Conservation (phyloP, 805 yeast species). For the Ogataea salicorniae region DNA sequence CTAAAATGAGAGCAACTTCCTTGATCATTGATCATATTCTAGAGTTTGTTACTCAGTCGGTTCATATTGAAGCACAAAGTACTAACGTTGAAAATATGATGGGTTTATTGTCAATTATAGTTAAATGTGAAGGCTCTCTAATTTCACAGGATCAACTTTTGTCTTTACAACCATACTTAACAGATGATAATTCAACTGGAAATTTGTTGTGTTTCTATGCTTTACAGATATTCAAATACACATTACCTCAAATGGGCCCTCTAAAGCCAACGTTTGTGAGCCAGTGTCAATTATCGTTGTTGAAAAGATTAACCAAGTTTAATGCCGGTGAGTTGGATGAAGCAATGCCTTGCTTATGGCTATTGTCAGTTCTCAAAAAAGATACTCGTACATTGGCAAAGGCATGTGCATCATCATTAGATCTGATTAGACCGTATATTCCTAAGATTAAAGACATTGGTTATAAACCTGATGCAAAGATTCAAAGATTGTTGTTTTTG, state of each 20-base stretch:
- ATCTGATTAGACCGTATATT: constrained; percentile 43
- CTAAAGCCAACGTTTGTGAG: constrained; percentile 47
- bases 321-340: constrained; percentile 57
- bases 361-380: constrained; percentile 40
- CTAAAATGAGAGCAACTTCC: constrained; percentile 19
- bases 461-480: constrained; percentile 36
- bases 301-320: constrained; percentile 55
- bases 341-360: constrained; percentile 70
- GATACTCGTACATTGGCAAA: constrained; percentile 47
- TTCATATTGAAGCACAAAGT: constrained; percentile 23
- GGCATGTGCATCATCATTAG: constrained; percentile 61
- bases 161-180: constrained; percentile 59
- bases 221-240: constrained; percentile 48
- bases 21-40: constrained; percentile 33
- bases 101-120: constrained; percentile 51
- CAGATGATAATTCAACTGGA: constrained; percentile 40
- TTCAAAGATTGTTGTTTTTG: constrained; percentile 54
- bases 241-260: constrained; percentile 39
- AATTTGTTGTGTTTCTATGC: constrained; percentile 41
- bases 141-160: constrained; percentile 63
- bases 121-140: constrained; percentile 46
- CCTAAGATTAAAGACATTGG: constrained; percentile 12
- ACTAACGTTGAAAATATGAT: constrained; percentile 32
- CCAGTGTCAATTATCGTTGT: constrained; percentile 46
- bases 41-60: constrained; percentile 32